These are phyloP conservation scores for Phtheirospermum japonicum DNA, from an alignment of 257 asterid genomes.

Conservation along the genomic window DNA sequence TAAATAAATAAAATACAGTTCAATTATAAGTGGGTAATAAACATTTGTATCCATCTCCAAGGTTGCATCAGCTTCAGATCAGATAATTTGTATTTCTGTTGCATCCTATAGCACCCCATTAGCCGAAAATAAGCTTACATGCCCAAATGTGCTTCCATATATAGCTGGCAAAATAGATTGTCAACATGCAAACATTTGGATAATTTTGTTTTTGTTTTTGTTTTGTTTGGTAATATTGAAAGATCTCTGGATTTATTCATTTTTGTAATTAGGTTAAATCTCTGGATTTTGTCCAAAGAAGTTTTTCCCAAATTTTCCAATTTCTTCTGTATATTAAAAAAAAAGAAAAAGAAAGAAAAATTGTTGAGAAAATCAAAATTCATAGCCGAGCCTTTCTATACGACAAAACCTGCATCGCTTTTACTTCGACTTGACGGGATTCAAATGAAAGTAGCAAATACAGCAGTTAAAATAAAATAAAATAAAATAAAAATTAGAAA, in stretches of 20 bases:
- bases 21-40: too few species aligned
- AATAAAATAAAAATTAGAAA: too few species aligned
- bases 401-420: too few species aligned
- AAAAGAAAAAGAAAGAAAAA: neutral
- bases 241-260: neutral
- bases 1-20: too few species aligned
- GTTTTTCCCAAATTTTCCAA: neutral
- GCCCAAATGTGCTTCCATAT: neutral
- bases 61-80: neutral
- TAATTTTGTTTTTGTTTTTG: too few species aligned
- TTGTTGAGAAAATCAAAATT: too few species aligned
- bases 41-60: neutral
- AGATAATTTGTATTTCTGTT: neutral
- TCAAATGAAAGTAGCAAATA: too few species aligned
- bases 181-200: neutral
- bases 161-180: neutral
- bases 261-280: too few species aligned
- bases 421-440: too few species aligned
- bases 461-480: too few species aligned
- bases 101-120: slow-evolving; percentile 14
- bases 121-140: slow-evolving; percentile 1
- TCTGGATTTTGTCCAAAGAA: neutral
- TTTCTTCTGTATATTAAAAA: neutral
- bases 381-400: too few species aligned
- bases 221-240: neutral